These are phyloP conservation scores for Ogataea trehalophila DNA, from an alignment of 805 yeast species.

Conservation along the genomic window DNA sequence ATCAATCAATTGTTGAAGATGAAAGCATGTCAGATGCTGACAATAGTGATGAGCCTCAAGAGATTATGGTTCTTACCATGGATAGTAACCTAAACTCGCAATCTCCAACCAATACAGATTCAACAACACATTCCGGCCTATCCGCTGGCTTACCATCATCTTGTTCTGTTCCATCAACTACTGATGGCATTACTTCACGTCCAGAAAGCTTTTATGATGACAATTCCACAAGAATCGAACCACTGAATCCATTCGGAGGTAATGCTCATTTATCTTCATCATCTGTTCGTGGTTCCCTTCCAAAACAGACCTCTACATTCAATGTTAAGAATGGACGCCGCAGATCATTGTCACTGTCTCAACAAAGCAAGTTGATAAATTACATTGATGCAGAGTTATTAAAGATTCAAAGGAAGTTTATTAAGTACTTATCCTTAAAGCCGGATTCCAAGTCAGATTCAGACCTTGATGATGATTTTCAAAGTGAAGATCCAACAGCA, in stretches of 20 bases:
- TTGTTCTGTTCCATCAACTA: not conserved
- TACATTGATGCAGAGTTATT: slow-evolving; percentile 53
- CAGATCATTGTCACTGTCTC: slow-evolving; percentile 37
- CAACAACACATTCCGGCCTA: not conserved
- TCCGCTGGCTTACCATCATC: not conserved
- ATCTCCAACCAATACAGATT: not conserved
- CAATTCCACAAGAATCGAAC: slow-evolving; percentile 8
- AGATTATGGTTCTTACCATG: slow-evolving; percentile 12
- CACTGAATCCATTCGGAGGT: slow-evolving; percentile 28
- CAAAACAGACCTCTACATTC: no score
- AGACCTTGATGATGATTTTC: not conserved
- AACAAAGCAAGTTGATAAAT: slow-evolving; percentile 50
- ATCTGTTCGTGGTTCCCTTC: not conserved
- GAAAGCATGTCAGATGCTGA: slow-evolving; percentile 18
- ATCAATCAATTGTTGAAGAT: slow-evolving; percentile 4
- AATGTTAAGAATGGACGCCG: not conserved
- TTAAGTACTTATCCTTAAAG: slow-evolving; percentile 31
- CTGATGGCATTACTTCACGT: slow-evolving; percentile 4
- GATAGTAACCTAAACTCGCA: slow-evolving; percentile 19
- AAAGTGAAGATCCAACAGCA: slow-evolving; percentile 3
- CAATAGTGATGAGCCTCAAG: slow-evolving; percentile 15
- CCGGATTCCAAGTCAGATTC: slow-evolving; percentile 17
- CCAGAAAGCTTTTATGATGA: slow-evolving; percentile 15
- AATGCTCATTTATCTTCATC: slow-evolving; percentile 22
- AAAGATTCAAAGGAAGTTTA: slow-evolving; percentile 50